These are phyloP conservation scores for Camellia granthamiana DNA, from an alignment of 148 eudicot genomes.

Conservation along the genomic window DNA sequence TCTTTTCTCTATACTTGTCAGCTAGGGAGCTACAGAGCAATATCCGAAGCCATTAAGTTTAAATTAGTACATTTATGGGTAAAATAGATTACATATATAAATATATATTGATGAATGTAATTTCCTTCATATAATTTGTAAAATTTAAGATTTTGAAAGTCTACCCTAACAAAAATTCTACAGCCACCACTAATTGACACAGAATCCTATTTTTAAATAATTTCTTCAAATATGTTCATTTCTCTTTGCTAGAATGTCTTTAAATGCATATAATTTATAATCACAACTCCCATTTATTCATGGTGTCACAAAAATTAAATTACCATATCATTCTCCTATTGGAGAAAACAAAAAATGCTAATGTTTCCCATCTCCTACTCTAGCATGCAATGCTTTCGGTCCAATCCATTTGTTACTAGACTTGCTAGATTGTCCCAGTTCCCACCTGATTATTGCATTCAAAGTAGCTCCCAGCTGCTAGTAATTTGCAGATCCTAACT, in stretches of 20 bases:
- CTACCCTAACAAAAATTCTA: too few species aligned
- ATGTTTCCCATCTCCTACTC: not conserved
- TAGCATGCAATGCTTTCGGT: not conserved
- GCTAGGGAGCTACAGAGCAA: not conserved
- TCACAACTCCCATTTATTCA: not conserved
- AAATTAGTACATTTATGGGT: too few species aligned
- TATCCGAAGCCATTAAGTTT: not conserved
- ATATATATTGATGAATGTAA: too few species aligned
- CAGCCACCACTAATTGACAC: not conserved
- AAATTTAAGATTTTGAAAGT: too few species aligned
- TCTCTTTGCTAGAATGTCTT: too few species aligned
- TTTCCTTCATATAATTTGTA: too few species aligned
- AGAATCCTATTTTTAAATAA: not conserved
- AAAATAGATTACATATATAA: too few species aligned
- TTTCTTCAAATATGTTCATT: not conserved
- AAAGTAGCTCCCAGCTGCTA: not conserved
- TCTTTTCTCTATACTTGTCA: not conserved
- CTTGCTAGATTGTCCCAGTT: not conserved
- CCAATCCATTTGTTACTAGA: not conserved
- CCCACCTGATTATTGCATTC: not conserved
- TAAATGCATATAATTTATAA: too few species aligned
- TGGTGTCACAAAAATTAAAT: not conserved
- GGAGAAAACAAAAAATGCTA: not conserved
- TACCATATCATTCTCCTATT: too few species aligned
- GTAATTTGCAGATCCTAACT: not conserved